phyloP scores from a whole-genome alignment of 495 filamentous ascomycete genomes.

The Penicillium lividum region DNA sequence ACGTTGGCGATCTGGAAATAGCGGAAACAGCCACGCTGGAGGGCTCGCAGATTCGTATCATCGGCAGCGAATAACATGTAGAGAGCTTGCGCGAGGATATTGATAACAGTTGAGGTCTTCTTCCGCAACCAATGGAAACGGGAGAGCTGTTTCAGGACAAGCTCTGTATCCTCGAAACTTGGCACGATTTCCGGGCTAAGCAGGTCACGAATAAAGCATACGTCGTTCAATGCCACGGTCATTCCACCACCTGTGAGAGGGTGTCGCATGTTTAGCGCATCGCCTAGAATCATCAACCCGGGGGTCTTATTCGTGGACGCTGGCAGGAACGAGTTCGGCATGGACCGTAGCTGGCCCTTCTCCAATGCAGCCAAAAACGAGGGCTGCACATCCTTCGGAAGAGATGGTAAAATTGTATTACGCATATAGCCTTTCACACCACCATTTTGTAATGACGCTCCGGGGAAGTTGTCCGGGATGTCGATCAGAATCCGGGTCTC shows the following conservation, averaged over 20 bases:
- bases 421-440: slow-evolving; percentile 80
- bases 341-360: slow-evolving; percentile 68
- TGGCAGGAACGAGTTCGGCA: slow-evolving; percentile 94
- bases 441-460: slow-evolving; percentile 66
- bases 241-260: slow-evolving; percentile 93
- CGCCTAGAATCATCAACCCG: slow-evolving; percentile 81
- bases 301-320: slow-evolving; percentile 67
- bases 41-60: slow-evolving; percentile 45
- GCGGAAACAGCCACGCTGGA: slow-evolving; percentile 88
- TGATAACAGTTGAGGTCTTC: slow-evolving; percentile 79
- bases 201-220: slow-evolving; percentile 68
- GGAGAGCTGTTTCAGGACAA: slow-evolving; percentile 67
- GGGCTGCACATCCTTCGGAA: slow-evolving; percentile 72
- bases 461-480: slow-evolving; percentile 77
- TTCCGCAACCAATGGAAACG: slow-evolving; percentile 89
- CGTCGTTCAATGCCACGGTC: slow-evolving; percentile 93
- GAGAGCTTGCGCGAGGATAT: slow-evolving; percentile 90
- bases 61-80: slow-evolving; percentile 89
- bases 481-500: slow-evolving; percentile 91
- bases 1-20: slow-evolving; percentile 83
- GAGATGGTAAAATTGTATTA: slow-evolving; percentile 72
- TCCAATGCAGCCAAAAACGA: slow-evolving; percentile 76
- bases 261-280: slow-evolving; percentile 97
- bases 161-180: slow-evolving; percentile 62
- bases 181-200: slow-evolving; percentile 68